These are phyloP conservation scores for Umbelopsis ramanniana DNA, from an alignment of 192 early-diverging fungal genomes.

Conservation along the genomic window DNA sequence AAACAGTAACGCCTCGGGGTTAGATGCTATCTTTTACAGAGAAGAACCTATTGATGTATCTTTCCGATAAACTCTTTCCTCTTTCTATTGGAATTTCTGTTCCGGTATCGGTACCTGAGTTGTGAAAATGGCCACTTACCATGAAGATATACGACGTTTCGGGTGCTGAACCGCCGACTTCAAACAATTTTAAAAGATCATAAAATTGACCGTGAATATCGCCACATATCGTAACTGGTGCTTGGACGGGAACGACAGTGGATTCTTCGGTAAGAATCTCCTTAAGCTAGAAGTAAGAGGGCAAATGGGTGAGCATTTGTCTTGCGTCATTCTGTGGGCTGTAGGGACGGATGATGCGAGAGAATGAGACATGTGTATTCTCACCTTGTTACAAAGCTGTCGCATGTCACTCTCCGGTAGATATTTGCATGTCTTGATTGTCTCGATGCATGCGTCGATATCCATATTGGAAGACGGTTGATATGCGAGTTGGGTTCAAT, in stretches of 20 bases:
- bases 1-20: neutral
- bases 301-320: neutral
- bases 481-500: neutral
- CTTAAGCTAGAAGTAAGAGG: conserved; percentile 63
- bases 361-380: neutral
- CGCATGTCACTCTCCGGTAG: conserved; percentile 94
- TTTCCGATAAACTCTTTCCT: no score
- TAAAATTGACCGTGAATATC: conserved; percentile 98
- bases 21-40: neutral
- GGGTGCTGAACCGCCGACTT: conserved; percentile 92
- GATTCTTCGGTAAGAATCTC: conserved; percentile 97
- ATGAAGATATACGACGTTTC: conserved; percentile 96
- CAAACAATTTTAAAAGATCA: conserved; percentile 93
- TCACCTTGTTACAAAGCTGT: conserved; percentile 93
- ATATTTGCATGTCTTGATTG: conserved; percentile 89
- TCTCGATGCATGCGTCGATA: conserved; percentile 89
- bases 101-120: neutral
- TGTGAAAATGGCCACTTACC: conserved; percentile 51
- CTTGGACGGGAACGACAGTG: conserved; percentile 91
- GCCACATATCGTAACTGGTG: conserved; percentile 96
- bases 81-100: no score
- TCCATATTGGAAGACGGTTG: conserved; percentile 33
- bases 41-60: no score
- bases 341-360: neutral
- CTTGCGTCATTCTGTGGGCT: neutral